A percentile compares a stretch with the other conserved stretches of the same genome.
These are phyloP conservation scores for Cardiospermum halicacabum DNA, from an alignment of 345 rosid species.

Conservation along the genomic window DNA sequence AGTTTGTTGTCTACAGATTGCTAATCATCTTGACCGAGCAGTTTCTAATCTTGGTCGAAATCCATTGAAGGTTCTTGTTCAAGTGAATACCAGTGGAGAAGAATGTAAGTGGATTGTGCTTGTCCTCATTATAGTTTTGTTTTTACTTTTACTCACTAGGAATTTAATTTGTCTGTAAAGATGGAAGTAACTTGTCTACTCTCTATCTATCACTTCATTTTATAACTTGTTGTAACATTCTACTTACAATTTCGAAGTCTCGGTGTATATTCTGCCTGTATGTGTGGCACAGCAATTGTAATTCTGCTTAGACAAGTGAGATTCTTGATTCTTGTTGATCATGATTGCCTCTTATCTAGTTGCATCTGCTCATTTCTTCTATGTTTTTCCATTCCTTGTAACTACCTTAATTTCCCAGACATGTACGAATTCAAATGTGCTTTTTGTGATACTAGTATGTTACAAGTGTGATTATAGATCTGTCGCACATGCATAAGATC, in stretches of 20 bases:
- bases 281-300: not conserved
- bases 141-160: no score
- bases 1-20: conserved; percentile 50
- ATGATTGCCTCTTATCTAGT: not conserved
- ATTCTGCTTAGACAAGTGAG: not conserved
- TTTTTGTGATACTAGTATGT: not conserved
- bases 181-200: not conserved
- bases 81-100: conserved; percentile 96
- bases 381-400: not conserved
- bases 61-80: conserved; percentile 83
- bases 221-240: no score
- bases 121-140: not conserved
- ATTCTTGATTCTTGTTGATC: not conserved
- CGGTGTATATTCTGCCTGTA: no score
- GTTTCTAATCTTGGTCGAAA: conserved; percentile 71
- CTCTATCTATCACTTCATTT: not conserved
- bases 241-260: no score
- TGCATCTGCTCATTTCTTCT: not conserved
- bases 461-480: not conserved
- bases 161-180: not conserved
- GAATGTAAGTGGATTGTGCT: conserved; percentile 48
- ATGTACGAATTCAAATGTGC: not conserved
- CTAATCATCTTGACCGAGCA: conserved; percentile 64
- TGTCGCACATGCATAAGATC: not conserved
- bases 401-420: not conserved